Evolutionary conservation across 768 basidiomycete species (phyloP).

Genomic region (Leccinellum luteum): DNA sequence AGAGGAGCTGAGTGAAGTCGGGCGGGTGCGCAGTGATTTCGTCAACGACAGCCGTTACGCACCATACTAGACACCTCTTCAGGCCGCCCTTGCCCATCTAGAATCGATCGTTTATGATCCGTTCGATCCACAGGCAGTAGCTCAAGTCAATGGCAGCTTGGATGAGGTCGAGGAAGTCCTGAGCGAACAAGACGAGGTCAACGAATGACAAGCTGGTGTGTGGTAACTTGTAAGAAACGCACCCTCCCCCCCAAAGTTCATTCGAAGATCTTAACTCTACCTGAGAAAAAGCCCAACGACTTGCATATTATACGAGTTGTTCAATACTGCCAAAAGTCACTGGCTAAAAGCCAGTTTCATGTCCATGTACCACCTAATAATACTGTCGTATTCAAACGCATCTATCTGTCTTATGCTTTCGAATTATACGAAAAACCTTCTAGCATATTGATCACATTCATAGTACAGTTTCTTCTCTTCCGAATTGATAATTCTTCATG

Average conservation of each 20-base stretch:
- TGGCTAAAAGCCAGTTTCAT: background rate
- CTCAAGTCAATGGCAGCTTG: constrained; percentile 15
- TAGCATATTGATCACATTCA: constrained; percentile 9
- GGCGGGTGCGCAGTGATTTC: constrained; percentile 93
- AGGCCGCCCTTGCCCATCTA: constrained; percentile 82
- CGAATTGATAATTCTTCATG: constrained; percentile 18
- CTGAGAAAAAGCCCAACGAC: background rate
- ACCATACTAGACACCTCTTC: constrained; percentile 71
- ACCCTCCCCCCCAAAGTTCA: background rate
- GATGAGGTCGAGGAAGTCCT: constrained; percentile 14
- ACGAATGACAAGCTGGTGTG: constrained; percentile 2
- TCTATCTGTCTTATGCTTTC: background rate
- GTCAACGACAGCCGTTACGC: constrained; percentile 70
- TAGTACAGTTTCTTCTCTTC: constrained; percentile 5
- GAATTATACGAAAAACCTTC: constrained; percentile 13
- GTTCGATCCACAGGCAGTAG: constrained; percentile 7
- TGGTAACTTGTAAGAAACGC: background rate
- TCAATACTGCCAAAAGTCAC: background rate
- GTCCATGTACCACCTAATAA: background rate
- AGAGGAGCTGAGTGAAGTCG: constrained; percentile 81
- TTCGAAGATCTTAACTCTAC: background rate
- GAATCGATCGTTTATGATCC: constrained; percentile 78
- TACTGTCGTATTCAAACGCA: background rate
- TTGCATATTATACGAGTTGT: background rate
- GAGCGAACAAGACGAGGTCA: constrained; percentile 14